A percentile compares a stretch with the other conserved stretches of the same genome.
Evolutionary conservation across 306 rosid genomes (phyloP).

Genomic region (Styphnolobium japonicum): DNA sequence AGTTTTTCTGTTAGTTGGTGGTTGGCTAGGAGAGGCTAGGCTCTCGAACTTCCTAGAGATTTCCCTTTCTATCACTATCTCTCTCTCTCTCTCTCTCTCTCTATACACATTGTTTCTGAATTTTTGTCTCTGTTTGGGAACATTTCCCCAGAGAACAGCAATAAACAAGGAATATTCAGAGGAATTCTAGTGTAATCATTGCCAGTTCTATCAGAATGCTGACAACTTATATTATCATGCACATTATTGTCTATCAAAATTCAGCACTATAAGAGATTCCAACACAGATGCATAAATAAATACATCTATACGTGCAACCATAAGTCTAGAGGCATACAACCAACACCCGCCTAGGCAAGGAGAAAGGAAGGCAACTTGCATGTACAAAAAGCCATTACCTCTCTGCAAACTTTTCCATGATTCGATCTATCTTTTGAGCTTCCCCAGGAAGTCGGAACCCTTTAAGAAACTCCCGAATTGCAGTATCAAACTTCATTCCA

Average conservation of each 20-base stretch:
- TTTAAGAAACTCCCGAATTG: slow-evolving; percentile 97
- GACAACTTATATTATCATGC: not conserved
- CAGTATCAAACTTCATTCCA: slow-evolving; percentile 86
- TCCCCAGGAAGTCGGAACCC: slow-evolving; percentile 99
- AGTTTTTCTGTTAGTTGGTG: no score
- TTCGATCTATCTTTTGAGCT: slow-evolving; percentile 99
- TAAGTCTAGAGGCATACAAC: slow-evolving; percentile 20
- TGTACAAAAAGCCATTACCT: slow-evolving; percentile 46
- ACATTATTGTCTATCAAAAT: not conserved
- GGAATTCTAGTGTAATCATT: no score
- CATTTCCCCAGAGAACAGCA: no score
- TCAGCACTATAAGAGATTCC: not conserved
- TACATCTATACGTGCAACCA: not conserved
- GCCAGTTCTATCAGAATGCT: no score
- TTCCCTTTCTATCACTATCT: no score
- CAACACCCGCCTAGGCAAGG: not conserved
- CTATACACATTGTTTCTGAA: no score
- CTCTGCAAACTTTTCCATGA: slow-evolving; percentile 99
- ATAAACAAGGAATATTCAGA: no score
- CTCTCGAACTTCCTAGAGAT: no score
- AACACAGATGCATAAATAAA: slow-evolving; percentile 17
- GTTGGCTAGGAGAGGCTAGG: no score
- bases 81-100: no score
- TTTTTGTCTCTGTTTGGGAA: no score
- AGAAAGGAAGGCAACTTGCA: slow-evolving; percentile 25